Conservation (phyloP, 148 eudicot genomes). For the Hydrangea macrophylla region DNA sequence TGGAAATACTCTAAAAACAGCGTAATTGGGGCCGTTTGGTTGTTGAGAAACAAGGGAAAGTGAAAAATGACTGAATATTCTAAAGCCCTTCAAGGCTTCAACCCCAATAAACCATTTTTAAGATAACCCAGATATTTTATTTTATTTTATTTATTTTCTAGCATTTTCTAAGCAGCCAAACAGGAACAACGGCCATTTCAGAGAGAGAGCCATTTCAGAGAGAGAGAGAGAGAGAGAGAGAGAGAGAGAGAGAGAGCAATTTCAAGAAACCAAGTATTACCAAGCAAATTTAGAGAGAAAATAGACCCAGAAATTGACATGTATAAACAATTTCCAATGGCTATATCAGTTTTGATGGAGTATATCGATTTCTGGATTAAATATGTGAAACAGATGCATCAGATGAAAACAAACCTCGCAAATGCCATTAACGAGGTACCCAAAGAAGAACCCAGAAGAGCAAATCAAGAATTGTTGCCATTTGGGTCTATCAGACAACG, state of each 20-base stretch:
- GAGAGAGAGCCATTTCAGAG: not conserved
- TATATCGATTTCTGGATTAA: not conserved
- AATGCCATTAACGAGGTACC: constrained; percentile 82
- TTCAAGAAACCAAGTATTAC: not conserved
- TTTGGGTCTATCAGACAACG: constrained; percentile 53
- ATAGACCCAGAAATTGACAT: not conserved
- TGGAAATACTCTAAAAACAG: not conserved
- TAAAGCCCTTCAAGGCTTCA: no score
- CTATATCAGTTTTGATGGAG: no score
- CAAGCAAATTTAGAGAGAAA: not conserved
- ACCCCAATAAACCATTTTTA: not conserved
- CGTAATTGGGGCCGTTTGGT: not conserved
- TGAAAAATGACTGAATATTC: not conserved
- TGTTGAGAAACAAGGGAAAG: not conserved
- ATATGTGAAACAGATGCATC: not conserved
- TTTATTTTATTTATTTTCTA: not conserved
- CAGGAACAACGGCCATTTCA: not conserved
- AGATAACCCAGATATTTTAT: not conserved
- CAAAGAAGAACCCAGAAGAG: constrained; percentile 89
- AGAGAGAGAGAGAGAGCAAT: not conserved
- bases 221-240: no score
- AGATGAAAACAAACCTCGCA: constrained; percentile 51
- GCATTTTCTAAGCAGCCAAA: not conserved
- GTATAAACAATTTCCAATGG: no score
- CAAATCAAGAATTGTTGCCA: constrained; percentile 79